These are phyloP conservation scores for Megacollybia marginata DNA, from an alignment of 768 basidiomycete genomes.

Conservation along the genomic window DNA sequence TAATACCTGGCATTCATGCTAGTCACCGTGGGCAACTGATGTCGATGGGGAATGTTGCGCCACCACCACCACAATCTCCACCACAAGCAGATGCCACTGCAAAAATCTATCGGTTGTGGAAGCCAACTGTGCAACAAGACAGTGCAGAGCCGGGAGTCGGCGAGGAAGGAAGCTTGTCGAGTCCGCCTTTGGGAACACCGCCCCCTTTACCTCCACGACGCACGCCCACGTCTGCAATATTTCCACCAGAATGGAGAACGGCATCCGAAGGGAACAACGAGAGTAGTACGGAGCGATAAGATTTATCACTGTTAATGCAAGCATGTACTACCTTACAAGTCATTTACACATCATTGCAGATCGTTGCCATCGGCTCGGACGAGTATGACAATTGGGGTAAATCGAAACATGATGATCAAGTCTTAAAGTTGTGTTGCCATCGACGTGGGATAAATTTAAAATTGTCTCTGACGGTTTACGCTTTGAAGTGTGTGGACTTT, in stretches of 20 bases:
- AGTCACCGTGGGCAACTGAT: slow-evolving; percentile 81
- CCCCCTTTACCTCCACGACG: slow-evolving; percentile 36
- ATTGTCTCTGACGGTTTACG: too few species aligned
- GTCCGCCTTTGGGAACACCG: slow-evolving; percentile 23
- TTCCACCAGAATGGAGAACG: not conserved
- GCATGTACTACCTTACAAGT: too few species aligned
- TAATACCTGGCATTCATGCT: slow-evolving; percentile 81
- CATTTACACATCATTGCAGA: too few species aligned
- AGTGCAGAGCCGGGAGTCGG: slow-evolving; percentile 9
- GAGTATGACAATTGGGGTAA: too few species aligned
- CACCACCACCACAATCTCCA: slow-evolving; percentile 27
- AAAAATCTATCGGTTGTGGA: slow-evolving; percentile 70
- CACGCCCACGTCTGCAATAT: slow-evolving; percentile 8
- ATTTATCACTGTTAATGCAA: too few species aligned
- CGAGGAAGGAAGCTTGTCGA: not conserved
- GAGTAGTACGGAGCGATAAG: too few species aligned
- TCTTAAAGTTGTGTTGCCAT: too few species aligned
- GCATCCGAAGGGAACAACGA: too few species aligned
- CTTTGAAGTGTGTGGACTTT: too few species aligned
- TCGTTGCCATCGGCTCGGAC: too few species aligned
- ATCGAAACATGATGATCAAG: too few species aligned
- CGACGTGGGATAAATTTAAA: too few species aligned
- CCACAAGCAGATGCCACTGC: slow-evolving; percentile 28
- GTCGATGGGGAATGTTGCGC: slow-evolving; percentile 73
- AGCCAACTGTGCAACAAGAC: slow-evolving; percentile 13